A percentile compares a stretch with the other conserved stretches of the same genome.
Conservation (phyloP, 148 eudicot genomes). For the Pouteria glomerata region DNA sequence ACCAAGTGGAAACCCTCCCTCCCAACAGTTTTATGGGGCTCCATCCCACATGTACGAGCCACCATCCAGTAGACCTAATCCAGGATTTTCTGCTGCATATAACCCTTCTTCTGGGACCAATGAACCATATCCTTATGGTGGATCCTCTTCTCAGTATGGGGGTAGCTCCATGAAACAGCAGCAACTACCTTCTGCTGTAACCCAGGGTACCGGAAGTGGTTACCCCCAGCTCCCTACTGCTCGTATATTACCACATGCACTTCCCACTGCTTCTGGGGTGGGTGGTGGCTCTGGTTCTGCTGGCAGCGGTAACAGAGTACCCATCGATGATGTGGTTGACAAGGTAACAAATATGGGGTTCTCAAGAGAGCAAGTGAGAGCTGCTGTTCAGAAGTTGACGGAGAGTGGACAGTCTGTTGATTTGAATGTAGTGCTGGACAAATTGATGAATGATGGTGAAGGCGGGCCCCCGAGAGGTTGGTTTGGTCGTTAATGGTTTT, state of each 20-base stretch:
- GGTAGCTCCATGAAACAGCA: conserved; percentile 55
- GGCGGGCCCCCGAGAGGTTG: conserved; percentile 59
- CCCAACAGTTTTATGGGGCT: conserved; percentile 54
- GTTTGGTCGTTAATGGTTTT: conserved; percentile 51
- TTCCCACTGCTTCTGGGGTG: conserved; percentile 24
- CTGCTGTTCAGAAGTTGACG: conserved; percentile 66
- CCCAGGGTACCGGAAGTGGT: conserved; percentile 38
- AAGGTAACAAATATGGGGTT: conserved; percentile 87
- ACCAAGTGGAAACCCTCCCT: conserved; percentile 33
- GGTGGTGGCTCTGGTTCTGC: conserved; percentile 51
- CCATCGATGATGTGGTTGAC: conserved; percentile 84
- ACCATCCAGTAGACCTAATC: conserved; percentile 44
- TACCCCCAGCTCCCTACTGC: conserved; percentile 77
- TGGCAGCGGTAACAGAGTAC: conserved; percentile 77
- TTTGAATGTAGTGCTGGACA: conserved; percentile 81
- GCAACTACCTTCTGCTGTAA: conserved; percentile 26
- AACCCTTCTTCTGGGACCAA: too few relatives aligned
- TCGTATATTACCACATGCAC: conserved; percentile 27
- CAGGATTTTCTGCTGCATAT: conserved; percentile 51
- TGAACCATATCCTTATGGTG: conserved; percentile 58
- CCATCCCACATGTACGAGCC: conserved; percentile 58
- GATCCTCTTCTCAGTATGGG: conserved; percentile 57
- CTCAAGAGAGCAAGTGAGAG: conserved; percentile 81
- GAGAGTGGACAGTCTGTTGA: conserved; percentile 90
- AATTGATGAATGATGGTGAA: conserved; percentile 85